Conservation (phyloP, 225 moss, liverwort and hornwort species). For the Polytrichum formosum region DNA sequence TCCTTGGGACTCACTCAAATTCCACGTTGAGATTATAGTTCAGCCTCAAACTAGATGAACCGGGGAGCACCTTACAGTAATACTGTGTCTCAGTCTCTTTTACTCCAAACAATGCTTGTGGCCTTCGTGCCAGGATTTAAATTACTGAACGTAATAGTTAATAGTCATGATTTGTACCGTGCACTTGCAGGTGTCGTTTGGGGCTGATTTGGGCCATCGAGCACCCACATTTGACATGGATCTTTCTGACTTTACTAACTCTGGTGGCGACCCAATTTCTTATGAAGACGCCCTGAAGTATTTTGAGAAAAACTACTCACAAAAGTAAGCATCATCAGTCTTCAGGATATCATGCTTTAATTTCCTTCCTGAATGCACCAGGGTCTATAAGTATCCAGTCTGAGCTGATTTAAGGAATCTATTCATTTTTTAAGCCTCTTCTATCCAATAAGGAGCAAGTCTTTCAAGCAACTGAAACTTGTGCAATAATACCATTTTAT, state of each 20-base stretch:
- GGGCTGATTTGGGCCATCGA: conserved; percentile 75
- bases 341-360: too few relatives aligned
- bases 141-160: not conserved
- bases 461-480: too few relatives aligned
- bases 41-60: not conserved
- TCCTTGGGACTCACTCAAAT: too few relatives aligned
- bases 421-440: too few relatives aligned
- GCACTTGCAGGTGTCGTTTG: conserved; percentile 73
- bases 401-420: too few relatives aligned
- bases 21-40: not conserved
- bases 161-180: conserved; percentile 2
- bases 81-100: too few relatives aligned
- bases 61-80: too few relatives aligned
- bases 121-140: not conserved
- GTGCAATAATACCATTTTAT: too few relatives aligned
- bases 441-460: too few relatives aligned
- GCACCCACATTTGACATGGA: conserved; percentile 93
- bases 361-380: too few relatives aligned
- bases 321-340: conserved; percentile 45
- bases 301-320: conserved; percentile 74
- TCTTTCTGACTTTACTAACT: conserved; percentile 72
- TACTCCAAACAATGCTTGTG: not conserved
- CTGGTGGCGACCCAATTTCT: conserved; percentile 62
- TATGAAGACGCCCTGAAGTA: conserved; percentile 70
- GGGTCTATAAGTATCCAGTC: too few relatives aligned